Percentiles rank a stretch among this genome's conserved stretches.
These are phyloP conservation scores for Puya raimondii DNA, from an alignment of 176 grass and related monocot species.

Conservation along the genomic window DNA sequence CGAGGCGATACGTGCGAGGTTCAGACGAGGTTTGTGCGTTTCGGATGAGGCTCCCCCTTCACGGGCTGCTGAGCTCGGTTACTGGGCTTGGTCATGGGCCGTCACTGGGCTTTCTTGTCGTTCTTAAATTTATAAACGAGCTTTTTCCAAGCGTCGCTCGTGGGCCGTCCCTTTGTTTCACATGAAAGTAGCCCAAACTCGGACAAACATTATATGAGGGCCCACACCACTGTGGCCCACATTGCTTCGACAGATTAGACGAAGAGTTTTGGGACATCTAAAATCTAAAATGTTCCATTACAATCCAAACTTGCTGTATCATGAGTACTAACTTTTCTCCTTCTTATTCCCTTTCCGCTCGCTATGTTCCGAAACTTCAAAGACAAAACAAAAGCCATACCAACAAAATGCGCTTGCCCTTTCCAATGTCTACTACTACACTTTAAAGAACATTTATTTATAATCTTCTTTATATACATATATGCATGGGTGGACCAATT, in stretches of 20 bases:
- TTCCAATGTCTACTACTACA: not conserved
- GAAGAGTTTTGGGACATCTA: too few relatives aligned
- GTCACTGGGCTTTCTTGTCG: not conserved
- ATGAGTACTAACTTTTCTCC: not conserved
- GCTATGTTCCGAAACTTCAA: not conserved
- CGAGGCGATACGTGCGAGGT: conserved; percentile 40
- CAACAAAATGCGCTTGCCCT: not conserved
- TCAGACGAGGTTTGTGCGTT: not conserved
- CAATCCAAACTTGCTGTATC: not conserved
- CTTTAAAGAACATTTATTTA: not conserved
- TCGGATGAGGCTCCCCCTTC: not conserved
- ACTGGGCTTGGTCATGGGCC: not conserved
- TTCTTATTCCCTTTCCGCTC: not conserved
- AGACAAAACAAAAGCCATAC: not conserved
- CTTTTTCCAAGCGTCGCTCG: too few relatives aligned
- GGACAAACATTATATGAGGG: too few relatives aligned
- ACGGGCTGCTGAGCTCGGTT: not conserved
- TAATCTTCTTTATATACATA: not conserved
- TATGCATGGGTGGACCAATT: not conserved
- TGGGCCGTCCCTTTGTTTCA: too few relatives aligned
- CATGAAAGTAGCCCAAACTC: too few relatives aligned
- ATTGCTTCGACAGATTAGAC: too few relatives aligned
- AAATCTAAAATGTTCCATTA: not conserved
- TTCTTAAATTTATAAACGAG: too few relatives aligned
- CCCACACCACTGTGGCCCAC: too few relatives aligned